These are phyloP conservation scores for Pythium graminicola DNA, from an alignment of 352 stramenopile species.

Conservation along the genomic window DNA sequence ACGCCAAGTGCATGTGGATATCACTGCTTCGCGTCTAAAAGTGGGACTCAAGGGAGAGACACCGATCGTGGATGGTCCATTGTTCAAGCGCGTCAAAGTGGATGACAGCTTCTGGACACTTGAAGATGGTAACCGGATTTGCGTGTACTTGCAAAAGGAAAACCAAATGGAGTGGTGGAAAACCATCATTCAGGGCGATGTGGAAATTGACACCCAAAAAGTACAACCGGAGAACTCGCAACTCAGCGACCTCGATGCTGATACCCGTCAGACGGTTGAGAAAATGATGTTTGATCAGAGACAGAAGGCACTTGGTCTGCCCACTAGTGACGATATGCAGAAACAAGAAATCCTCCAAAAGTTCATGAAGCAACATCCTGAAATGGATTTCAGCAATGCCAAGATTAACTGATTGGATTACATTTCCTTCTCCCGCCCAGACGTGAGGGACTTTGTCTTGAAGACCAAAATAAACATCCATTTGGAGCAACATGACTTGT, in stretches of 20 bases:
- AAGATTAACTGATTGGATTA: slow-evolving; percentile 89
- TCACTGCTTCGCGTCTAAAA: slow-evolving; percentile 87
- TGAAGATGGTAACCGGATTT: slow-evolving; percentile 84
- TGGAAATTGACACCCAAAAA: slow-evolving; percentile 97
- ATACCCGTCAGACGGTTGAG: slow-evolving; percentile 98
- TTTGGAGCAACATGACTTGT: no score
- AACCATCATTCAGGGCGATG: slow-evolving; percentile 91
- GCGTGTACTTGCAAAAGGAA: slow-evolving; percentile 95
- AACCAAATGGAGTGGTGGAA: slow-evolving; percentile 99
- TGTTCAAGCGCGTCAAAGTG: slow-evolving; percentile 95
- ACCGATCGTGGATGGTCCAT: slow-evolving; percentile 83
- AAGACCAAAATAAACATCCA: slow-evolving; percentile 6
- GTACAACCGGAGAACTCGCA: slow-evolving; percentile 99
- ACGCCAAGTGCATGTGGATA: slow-evolving; percentile 89
- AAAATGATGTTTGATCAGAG: slow-evolving; percentile 99
- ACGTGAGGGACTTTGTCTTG: neutral
- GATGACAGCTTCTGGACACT: slow-evolving; percentile 99
- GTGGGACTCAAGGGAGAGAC: slow-evolving; percentile 76
- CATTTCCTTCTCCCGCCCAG: slow-evolving; percentile 2
- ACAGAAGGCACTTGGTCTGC: slow-evolving; percentile 96
- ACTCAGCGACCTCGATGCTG: slow-evolving; percentile 95
- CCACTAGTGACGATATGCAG: slow-evolving; percentile 95
- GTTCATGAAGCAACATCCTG: slow-evolving; percentile 98
- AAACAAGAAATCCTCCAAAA: slow-evolving; percentile 98
- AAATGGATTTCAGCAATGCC: slow-evolving; percentile 99